A percentile compares a stretch with the other conserved stretches of the same genome.
These are phyloP conservation scores for Miamiensis avidus DNA, from an alignment of 169 alveolate species.

Conservation along the genomic window DNA sequence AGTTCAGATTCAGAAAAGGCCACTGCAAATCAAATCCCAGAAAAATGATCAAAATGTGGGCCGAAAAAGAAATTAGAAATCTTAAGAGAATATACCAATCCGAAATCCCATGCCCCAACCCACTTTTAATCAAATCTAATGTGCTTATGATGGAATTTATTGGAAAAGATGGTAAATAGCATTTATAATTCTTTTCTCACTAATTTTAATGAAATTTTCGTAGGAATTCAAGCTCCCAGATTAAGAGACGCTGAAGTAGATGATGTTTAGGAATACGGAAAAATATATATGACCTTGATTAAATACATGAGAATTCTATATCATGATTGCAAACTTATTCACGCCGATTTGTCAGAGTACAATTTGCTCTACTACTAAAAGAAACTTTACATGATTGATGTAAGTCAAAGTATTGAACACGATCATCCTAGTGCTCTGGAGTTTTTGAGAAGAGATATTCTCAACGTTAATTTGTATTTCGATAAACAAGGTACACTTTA, in stretches of 20 bases:
- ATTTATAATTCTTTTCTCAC: conserved; percentile 24
- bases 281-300: conserved; percentile 86
- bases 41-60: conserved; percentile 99
- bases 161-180: conserved; percentile 76
- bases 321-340: conserved; percentile 95
- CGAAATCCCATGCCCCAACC: conserved; percentile 94
- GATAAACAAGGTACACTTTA: conserved; percentile 55
- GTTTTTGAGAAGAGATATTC: conserved; percentile 98
- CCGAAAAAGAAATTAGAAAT: conserved; percentile 98
- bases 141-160: conserved; percentile 97
- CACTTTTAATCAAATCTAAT: conserved; percentile 94
- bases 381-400: conserved; percentile 95
- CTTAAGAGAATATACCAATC: conserved; percentile 91
- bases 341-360: conserved; percentile 98
- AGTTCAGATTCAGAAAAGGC: conserved; percentile 97
- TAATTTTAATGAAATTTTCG: too few species aligned
- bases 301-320: conserved; percentile 91
- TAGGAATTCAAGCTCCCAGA: conserved; percentile 85
- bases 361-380: conserved; percentile 90
- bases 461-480: conserved; percentile 94
- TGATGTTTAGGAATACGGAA: conserved; percentile 54
- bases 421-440: conserved; percentile 98
- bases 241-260: conserved; percentile 87
- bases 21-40: conserved; percentile 97
- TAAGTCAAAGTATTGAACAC: conserved; percentile 97